These are phyloP conservation scores for Syzygium malaccense DNA, from an alignment of 441 rosid genomes.

Conservation along the genomic window DNA sequence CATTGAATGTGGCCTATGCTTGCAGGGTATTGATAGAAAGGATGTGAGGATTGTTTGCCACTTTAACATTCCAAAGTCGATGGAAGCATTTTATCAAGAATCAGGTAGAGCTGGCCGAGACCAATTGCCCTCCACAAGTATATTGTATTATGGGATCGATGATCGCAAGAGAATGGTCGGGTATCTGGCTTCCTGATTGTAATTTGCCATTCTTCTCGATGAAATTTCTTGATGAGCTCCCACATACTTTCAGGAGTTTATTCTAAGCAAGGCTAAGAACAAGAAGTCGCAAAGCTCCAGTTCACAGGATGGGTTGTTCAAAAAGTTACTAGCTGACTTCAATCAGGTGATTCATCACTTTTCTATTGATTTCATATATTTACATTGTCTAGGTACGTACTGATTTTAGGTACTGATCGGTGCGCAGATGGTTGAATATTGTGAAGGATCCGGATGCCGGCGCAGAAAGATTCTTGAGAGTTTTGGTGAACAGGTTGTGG, in stretches of 20 bases:
- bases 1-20: constrained; percentile 15
- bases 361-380: neutral
- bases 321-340: constrained; percentile 61
- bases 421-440: constrained; percentile 74
- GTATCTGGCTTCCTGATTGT: constrained; percentile 4
- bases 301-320: constrained; percentile 32
- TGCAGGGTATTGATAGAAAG: constrained; percentile 90
- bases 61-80: constrained; percentile 85
- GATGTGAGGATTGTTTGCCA: constrained; percentile 96
- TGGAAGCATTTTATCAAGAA: constrained; percentile 98
- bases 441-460: constrained; percentile 90
- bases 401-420: constrained; percentile 10
- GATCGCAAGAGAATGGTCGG: constrained; percentile 83
- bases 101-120: constrained; percentile 99
- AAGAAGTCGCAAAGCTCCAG: constrained; percentile 50
- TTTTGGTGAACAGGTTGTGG: constrained; percentile 84
- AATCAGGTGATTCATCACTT: constrained; percentile 36
- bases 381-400: constrained; percentile 1
- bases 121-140: constrained; percentile 74
- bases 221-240: constrained; percentile 9
- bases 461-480: constrained; percentile 81
- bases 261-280: constrained; percentile 52
- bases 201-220: neutral
- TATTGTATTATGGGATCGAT: constrained; percentile 87
- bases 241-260: constrained; percentile 56